phyloP scores from a whole-genome alignment of 768 basidiomycete species.

The Candolleomyces eurysporus region DNA sequence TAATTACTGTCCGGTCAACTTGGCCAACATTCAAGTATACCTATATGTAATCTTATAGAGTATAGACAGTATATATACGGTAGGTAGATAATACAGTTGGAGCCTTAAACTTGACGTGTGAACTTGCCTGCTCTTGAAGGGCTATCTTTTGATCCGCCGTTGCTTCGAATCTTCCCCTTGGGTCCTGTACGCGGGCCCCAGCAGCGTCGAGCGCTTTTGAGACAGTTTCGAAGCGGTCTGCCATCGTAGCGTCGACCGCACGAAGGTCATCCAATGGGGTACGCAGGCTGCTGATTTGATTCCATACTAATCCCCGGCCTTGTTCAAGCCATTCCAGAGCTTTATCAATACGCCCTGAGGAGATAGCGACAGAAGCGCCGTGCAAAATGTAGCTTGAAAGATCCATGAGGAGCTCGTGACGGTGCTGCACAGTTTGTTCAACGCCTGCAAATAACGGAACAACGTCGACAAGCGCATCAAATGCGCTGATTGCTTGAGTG shows the following conservation, averaged over 20 bases:
- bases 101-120: slow-evolving; percentile 9
- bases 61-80: neutral
- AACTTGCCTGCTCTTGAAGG: slow-evolving; percentile 4
- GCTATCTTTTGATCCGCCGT: too few species aligned
- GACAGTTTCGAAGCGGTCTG: slow-evolving; percentile 10
- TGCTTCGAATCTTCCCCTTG: too few species aligned
- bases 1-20: neutral
- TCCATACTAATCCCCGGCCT: slow-evolving; percentile 27
- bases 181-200: neutral
- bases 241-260: slow-evolving; percentile 7
- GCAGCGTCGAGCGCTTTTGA: slow-evolving; percentile 14
- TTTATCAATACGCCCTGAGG: slow-evolving; percentile 13
- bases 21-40: neutral
- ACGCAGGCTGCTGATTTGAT: slow-evolving; percentile 22
- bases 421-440: slow-evolving; percentile 3
- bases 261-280: slow-evolving; percentile 21
- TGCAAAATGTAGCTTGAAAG: neutral
- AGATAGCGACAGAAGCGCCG: slow-evolving; percentile 25
- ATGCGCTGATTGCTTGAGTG: neutral
- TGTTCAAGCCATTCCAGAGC: slow-evolving; percentile 34
- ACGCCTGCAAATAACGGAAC: neutral
- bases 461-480: neutral
- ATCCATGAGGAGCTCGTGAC: neutral
- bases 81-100: neutral
- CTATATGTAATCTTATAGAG: neutral